Percentiles rank a stretch among this genome's conserved stretches.
These are phyloP conservation scores for Coemansia sp. DNA, from an alignment of 192 early-diverging fungal species.

Conservation along the genomic window DNA sequence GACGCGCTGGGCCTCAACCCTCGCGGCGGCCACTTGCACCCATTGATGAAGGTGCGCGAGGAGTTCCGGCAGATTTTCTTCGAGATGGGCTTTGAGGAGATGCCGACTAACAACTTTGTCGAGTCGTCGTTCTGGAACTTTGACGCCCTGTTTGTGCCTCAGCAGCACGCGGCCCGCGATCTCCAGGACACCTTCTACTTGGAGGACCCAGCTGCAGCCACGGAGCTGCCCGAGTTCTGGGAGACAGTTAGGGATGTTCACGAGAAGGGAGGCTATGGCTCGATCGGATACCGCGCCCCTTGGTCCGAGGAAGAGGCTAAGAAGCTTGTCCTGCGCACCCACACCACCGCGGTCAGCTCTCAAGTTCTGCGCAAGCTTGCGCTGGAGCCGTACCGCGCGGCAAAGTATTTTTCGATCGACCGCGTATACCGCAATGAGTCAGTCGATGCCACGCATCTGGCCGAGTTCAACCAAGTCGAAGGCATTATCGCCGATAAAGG, in stretches of 20 bases:
- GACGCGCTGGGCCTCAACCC: constrained; percentile 82
- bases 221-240: constrained; percentile 88
- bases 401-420: constrained; percentile 99
- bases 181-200: constrained; percentile 86
- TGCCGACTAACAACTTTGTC: constrained; percentile 97
- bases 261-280: constrained; percentile 91
- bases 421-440: constrained; percentile 99
- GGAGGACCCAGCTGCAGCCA: constrained; percentile 61
- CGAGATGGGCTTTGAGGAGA: constrained; percentile 98
- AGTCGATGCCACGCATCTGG: constrained; percentile 97
- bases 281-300: constrained; percentile 90
- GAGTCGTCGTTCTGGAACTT: constrained; percentile 99
- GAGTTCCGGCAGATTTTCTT: constrained; percentile 99
- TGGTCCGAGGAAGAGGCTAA: constrained; percentile 94
- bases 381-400: constrained; percentile 85
- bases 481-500: constrained; percentile 97
- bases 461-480: constrained; percentile 99
- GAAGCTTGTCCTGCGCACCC: constrained; percentile 92
- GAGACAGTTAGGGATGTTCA: constrained; percentile 91
- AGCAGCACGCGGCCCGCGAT: constrained; percentile 94
- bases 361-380: constrained; percentile 94
- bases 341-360: constrained; percentile 93
- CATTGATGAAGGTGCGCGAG: constrained; percentile 98
- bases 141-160: constrained; percentile 98
- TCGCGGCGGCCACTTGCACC: constrained; percentile 89